Evolutionary conservation across 805 yeast genomes (phyloP), one percentile per base, ranked within the genome.

Genomic region (Suhomyces xylopsoci): DNA sequence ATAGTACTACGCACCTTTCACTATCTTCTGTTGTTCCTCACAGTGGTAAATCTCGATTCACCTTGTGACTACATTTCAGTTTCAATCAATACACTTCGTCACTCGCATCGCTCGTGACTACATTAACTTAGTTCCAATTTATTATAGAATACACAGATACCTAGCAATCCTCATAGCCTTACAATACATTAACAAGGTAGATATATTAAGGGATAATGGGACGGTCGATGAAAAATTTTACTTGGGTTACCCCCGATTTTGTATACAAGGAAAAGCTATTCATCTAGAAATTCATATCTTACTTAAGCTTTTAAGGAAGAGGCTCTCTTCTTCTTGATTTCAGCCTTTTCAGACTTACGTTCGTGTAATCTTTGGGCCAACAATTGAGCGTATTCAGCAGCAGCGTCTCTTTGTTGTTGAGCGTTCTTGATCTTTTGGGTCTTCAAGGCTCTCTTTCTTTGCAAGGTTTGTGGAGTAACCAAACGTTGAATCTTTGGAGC

Each of bases 401-500:
- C 99, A 82, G 96, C 97, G 80, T 94, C 98, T 90, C 96, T 91
- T 82, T 91, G 97, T 74, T 90, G 91, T 85, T 90, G 96, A 78
- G 98, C 97, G 80, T 90, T 89, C 83, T 85, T 89, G 78, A 89
- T 82, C 88, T 94, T 94, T 81, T 86, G 81, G 70, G 97, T 86
- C 78, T 83, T 88, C 78, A 89, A 87, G 76, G 90, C 92, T 83
- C 97, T 89, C 96, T 94, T 94, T 87, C 97, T 93, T 85, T 93
- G 98, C 79, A 94, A 85, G 74, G 90, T 88, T 83, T 94, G 97
- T 78, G 99, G 99, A 73, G 99, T 94, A 65, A 94, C 96, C 74
- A 94, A 88, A 82, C 99, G 90, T 84, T 94, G 99, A 83, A 94
- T 93, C 89, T 89, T 93, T 83, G 99, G 99, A 74, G 99, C 99